These are phyloP conservation scores for Primulina eburnea DNA, from an alignment of 257 asterid species.

Conservation along the genomic window DNA sequence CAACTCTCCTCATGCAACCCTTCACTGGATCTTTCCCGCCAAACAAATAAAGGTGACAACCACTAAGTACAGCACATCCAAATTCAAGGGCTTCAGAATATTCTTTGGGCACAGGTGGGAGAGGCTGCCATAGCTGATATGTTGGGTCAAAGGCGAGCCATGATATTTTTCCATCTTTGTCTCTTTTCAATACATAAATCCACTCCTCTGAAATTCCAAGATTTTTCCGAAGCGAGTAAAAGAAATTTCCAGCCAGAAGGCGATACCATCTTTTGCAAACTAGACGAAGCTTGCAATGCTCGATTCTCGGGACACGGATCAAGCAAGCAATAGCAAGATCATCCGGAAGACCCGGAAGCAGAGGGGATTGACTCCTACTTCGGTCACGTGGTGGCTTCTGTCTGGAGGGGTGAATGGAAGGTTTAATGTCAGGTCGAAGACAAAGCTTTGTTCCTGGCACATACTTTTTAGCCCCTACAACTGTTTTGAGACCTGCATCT, in stretches of 20 bases:
- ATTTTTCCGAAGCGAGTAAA: constrained; percentile 39
- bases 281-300: constrained; percentile 40
- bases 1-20: constrained; percentile 47
- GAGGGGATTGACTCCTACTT: constrained; percentile 36
- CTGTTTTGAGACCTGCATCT: constrained; percentile 44
- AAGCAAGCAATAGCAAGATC: constrained; percentile 51
- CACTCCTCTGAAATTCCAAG: constrained; percentile 42
- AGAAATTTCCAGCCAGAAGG: constrained; percentile 39
- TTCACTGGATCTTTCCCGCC: constrained; percentile 47
- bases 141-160: constrained; percentile 46
- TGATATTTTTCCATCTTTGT: constrained; percentile 35
- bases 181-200: constrained; percentile 42
- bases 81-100: constrained; percentile 37
- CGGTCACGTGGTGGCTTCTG: constrained; percentile 39
- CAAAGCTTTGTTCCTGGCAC: constrained; percentile 44
- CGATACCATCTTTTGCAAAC: constrained; percentile 47
- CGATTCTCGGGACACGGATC: constrained; percentile 44
- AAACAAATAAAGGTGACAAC: constrained; percentile 42
- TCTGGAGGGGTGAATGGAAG: constrained; percentile 39
- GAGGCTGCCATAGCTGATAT: constrained; percentile 40
- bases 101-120: constrained; percentile 46
- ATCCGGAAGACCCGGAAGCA: constrained; percentile 45
- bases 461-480: constrained; percentile 38
- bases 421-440: constrained; percentile 40
- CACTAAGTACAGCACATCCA: constrained; percentile 42